A percentile compares a stretch with the other conserved stretches of the same genome.
phyloP scores from a whole-genome alignment of 768 basidiomycete species.

The Leccinum longicurvipes region DNA sequence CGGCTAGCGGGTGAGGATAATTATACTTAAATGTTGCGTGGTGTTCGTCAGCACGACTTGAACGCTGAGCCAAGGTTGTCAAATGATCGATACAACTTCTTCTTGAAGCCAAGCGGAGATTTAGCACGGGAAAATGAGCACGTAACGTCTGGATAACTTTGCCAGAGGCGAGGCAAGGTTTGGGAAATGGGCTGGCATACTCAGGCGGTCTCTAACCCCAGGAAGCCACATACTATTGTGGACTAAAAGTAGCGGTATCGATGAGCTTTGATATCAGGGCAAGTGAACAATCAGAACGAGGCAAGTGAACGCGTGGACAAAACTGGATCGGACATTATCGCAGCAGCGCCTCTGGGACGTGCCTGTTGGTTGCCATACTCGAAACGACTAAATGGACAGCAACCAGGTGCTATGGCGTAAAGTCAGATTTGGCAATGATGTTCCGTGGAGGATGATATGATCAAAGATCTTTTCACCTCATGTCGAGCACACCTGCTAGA shows the following conservation, averaged over 20 bases:
- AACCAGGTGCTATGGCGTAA: conserved; percentile 22
- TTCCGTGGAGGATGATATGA: conserved; percentile 20
- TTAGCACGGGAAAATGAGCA: conserved; percentile 15
- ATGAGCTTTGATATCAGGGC: conserved; percentile 19
- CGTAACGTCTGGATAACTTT: conserved; percentile 19
- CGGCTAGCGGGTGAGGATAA: conserved; percentile 16
- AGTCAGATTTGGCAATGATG: conserved; percentile 21
- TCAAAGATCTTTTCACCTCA: conserved; percentile 32
- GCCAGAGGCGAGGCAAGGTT: conserved; percentile 11
- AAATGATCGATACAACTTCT: background rate
- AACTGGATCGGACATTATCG: conserved; percentile 31
- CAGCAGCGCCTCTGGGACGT: conserved; percentile 20
- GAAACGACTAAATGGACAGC: conserved; percentile 29
- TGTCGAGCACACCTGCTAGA: conserved; percentile 27
- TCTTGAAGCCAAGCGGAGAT: conserved; percentile 1
- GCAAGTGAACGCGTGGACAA: conserved; percentile 20
- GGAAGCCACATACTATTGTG: conserved; percentile 10
- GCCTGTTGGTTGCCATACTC: conserved; percentile 24
- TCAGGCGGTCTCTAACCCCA: conserved; percentile 6
- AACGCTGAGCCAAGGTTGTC: background rate
- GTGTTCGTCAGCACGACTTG: background rate
- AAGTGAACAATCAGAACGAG: conserved; percentile 15
- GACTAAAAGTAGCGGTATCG: conserved; percentile 24
- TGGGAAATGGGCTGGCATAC: conserved; percentile 11
- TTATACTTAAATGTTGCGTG: conserved; percentile 8